A percentile compares a stretch with the other conserved stretches of the same genome.
Evolutionary conservation across 163 green algal genomes (phyloP).

Genomic region (Scenedesmus sp.): DNA sequence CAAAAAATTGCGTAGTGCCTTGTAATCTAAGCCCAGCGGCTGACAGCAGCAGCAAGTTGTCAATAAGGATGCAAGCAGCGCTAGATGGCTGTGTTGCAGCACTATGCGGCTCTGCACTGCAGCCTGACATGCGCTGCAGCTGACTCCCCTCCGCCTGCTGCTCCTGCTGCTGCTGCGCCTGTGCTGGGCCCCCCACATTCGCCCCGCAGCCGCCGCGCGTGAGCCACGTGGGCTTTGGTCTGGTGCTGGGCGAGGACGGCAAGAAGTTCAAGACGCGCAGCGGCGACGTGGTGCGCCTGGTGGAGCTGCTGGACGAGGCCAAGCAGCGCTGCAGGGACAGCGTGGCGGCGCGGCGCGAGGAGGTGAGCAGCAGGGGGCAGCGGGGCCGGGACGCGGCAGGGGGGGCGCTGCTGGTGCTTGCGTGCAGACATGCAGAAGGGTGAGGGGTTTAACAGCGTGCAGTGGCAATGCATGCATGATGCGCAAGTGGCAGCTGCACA

Average conservation of each 20-base stretch:
- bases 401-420: neutral
- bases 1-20: no score
- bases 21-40: no score
- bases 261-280: constrained; percentile 91
- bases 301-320: constrained; percentile 97
- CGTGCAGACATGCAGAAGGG: neutral
- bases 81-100: no score
- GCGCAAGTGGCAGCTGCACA: neutral
- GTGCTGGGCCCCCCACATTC: neutral
- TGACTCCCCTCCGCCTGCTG: no score
- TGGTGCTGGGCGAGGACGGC: constrained; percentile 97
- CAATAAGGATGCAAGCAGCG: no score
- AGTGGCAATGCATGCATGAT: neutral
- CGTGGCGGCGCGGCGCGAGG: constrained; percentile 77
- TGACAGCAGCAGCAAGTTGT: no score
- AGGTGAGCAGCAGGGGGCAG: constrained; percentile 47
- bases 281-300: constrained; percentile 89
- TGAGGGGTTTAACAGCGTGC: neutral
- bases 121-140: no score
- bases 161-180: neutral
- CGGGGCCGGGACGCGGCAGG: constrained; percentile 61
- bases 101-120: no score
- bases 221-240: constrained; percentile 95
- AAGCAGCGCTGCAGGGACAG: constrained; percentile 79
- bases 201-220: constrained; percentile 64